Evolutionary conservation across 352 stramenopile genomes (phyloP).

Genomic region (Phytophthora kernoviae): DNA sequence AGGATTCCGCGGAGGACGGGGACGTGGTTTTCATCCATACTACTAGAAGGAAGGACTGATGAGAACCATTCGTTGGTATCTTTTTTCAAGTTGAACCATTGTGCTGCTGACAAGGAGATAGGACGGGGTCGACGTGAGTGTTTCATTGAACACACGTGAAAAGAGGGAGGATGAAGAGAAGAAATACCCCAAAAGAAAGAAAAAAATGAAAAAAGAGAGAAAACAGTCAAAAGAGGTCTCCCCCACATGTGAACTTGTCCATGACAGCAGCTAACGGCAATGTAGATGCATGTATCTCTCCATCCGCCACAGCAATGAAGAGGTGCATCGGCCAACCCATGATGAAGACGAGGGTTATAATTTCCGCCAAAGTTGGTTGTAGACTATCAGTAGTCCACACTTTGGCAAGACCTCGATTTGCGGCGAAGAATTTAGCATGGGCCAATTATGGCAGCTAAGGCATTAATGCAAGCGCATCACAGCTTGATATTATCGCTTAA

Average conservation of each 20-base stretch:
- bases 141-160: conserved; percentile 16
- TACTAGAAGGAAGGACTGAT: conserved; percentile 36
- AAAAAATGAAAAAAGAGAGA: conserved; percentile 26
- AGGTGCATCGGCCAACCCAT: too few species aligned
- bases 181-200: conserved; percentile 32
- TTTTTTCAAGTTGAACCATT: neutral
- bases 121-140: conserved; percentile 14
- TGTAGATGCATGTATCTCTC: conserved; percentile 9
- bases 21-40: conserved; percentile 79
- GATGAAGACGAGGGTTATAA: too few species aligned
- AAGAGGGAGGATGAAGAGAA: conserved; percentile 43
- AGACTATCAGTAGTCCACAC: too few species aligned
- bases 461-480: neutral
- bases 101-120: conserved; percentile 12
- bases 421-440: too few species aligned
- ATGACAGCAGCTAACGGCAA: conserved; percentile 10
- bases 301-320: too few species aligned
- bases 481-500: conserved; percentile 9
- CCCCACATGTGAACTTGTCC: conserved; percentile 26
- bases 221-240: conserved; percentile 30
- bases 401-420: too few species aligned
- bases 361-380: too few species aligned
- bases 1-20: conserved; percentile 71
- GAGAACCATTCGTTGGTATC: neutral
- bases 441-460: too few species aligned